Base-by-base conservation (phyloP, 2,329 filamentous ascomycete species). In the Davidsoniella eucalypti region DNA sequence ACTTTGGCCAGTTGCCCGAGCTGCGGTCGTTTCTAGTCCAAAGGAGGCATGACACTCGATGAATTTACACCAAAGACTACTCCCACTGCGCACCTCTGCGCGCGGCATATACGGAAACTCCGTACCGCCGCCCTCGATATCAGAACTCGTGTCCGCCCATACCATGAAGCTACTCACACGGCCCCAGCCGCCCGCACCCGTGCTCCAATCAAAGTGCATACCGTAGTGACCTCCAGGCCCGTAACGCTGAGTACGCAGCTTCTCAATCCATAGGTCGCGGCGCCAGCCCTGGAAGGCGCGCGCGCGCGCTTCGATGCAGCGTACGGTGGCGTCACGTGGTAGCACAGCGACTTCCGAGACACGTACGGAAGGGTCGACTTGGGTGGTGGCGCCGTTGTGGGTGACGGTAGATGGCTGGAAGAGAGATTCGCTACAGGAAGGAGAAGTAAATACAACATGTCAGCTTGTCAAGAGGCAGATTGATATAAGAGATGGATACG, bases 181-280 rank as follows among this genome's bases (percentile, higher is more conserved):
- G 56, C 72, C 71, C 6, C 69, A 68, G 9, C 69, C 69, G 8
- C 64, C 55, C 1, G 58, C 61, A 5, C 64, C 61, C 1, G 62
- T 61, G n/a, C 64, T 61, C 70, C 70, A 72, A 60, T 73, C 70
- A 3, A 68, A 70, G 60, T 72, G 70, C 57, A 67, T 69, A 56
- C 70, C 67, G 58, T 69, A 72, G 50, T 63, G 66, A 56, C 69
- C 66, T 12, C 66, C 66, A 9, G 57, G 54, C 29, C 59, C 65
- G 56, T 73, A 72, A 55, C 65, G 65, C 49, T 71, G 69, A 3
- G 72, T 65, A 57, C 72, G 69, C 10, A 72, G 57, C 0, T 69
- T 68, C 59, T 72, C 69, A 8, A 72, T 61, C 38, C 59, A 40
- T 60, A 63, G 44, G 50, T 68, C 61, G 2, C 56, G 52, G 26